Evolutionary conservation across 1,139 yeast species (phyloP), one percentile per base, ranked within the genome.

Genomic region (Candida smagusa): DNA sequence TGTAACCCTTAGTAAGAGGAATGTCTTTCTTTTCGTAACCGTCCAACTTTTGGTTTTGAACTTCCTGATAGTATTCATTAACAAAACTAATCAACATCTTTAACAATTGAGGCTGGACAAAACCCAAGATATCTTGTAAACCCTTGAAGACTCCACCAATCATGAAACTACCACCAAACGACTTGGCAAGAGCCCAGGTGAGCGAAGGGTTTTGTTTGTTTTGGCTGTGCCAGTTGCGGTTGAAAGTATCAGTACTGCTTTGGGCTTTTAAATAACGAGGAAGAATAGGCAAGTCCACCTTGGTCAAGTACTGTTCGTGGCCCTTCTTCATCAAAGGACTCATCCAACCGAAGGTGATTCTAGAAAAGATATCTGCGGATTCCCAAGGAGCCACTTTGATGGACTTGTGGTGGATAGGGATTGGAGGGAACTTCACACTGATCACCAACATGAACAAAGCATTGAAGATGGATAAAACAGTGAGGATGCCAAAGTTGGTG

Each of bases 291-390:
- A 92, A 72, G 59, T 92, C 97, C 2, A 68, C 66, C 53, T 85
- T 92, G 8, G 82, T 75, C 48, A 92, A 70, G 56, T 63, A 92
- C 40, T 83, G 81, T 22, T 70, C 61, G 55, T 85, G 87, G 19
- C 99, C 99, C 41, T 75, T 76, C 54, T 73, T 81, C 96, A 92
- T 90, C 54, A 92, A 68, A 4, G 83, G 86, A 2, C 90, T 79
- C 95, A 92, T 85, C 99, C 99, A 92, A 30, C 79, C 69, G 59
- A 92, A 92, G 0, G 95, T 81, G 41, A 94, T 68, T 44, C 77
- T 74, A 12, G 95, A 80, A 53, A 90, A 89, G 19, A 89, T 65
- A 54, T 90, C 85, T 9, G 99, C 95, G 27, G 65, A 64, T 52
- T 90, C 97, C 45, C 77, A 81, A 3, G 97, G 95, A 46, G 73